Conservation (phyloP, 2,329 filamentous ascomycete genomes). For the Exophiala bonariae region DNA sequence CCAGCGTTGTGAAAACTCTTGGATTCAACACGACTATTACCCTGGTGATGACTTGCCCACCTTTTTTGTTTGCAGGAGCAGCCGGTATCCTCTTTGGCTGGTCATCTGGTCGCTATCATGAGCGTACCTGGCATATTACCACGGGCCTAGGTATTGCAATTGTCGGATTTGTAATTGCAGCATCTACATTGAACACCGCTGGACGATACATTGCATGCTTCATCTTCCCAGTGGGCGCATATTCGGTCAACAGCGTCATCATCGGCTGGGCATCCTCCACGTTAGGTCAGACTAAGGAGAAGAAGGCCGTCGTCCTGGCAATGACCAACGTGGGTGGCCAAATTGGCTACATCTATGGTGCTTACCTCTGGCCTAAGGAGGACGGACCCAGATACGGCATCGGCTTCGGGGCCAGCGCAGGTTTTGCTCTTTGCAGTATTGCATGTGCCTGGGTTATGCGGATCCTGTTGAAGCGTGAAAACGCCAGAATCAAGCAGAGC, state of each 20-base stretch:
- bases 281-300: slow-evolving; percentile 56
- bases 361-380: slow-evolving; percentile 61
- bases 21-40: slow-evolving; percentile 12
- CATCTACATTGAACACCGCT: slow-evolving; percentile 46
- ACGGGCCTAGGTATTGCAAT: slow-evolving; percentile 63
- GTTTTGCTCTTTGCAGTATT: slow-evolving; percentile 5
- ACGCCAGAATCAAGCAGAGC: slow-evolving; percentile 8
- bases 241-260: slow-evolving; percentile 41
- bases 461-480: slow-evolving; percentile 6
- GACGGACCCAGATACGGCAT: slow-evolving; percentile 38
- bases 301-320: slow-evolving; percentile 43
- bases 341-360: slow-evolving; percentile 67
- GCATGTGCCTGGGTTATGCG: slow-evolving; percentile 5
- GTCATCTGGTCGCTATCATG: slow-evolving; percentile 30
- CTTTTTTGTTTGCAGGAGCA: slow-evolving; percentile 30
- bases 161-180: slow-evolving; percentile 30
- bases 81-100: slow-evolving; percentile 16
- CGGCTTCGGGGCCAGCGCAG: slow-evolving; percentile 8
- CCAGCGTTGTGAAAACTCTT: slow-evolving; percentile 11
- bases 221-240: slow-evolving; percentile 34
- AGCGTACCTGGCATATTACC: slow-evolving; percentile 68
- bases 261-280: slow-evolving; percentile 51
- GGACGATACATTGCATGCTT: slow-evolving; percentile 34
- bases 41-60: slow-evolving; percentile 20
- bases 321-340: slow-evolving; percentile 64